A percentile compares a stretch with the other conserved stretches of the same genome.
These are phyloP conservation scores for Coemansia umbellata DNA, from an alignment of 192 early-diverging fungal genomes.

Conservation along the genomic window DNA sequence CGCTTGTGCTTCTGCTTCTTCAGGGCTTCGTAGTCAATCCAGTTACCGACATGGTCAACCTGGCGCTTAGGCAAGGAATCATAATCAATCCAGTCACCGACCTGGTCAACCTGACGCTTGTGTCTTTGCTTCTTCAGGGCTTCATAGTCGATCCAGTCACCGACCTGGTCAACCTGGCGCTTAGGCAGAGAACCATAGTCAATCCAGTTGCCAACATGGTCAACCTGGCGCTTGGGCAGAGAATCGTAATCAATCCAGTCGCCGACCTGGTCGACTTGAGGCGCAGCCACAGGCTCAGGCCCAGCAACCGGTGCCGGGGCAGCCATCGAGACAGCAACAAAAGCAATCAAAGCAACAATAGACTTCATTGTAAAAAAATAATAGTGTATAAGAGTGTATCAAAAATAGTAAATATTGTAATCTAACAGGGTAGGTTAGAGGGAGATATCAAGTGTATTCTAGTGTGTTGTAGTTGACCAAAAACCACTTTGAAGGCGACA, in stretches of 20 bases:
- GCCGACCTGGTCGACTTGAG: background rate
- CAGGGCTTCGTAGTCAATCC: too few relatives aligned
- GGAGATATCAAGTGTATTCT: too few relatives aligned
- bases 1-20: background rate
- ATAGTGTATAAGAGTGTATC: too few relatives aligned
- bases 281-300: background rate
- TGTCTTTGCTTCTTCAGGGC: too few relatives aligned
- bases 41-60: background rate
- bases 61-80: background rate
- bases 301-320: background rate
- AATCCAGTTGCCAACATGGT: background rate
- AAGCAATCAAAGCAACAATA: background rate
- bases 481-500: too few relatives aligned
- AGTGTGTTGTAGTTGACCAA: too few relatives aligned
- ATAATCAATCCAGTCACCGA: background rate
- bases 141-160: background rate
- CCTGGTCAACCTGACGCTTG: background rate
- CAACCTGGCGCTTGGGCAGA: background rate
- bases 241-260: background rate
- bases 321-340: background rate
- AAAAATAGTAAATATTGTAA: too few relatives aligned
- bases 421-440: too few relatives aligned
- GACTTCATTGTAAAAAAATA: conserved; percentile 1
- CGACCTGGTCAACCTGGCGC: background rate
- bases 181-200: background rate